Evolutionary conservation across 148 eudicot genomes (phyloP).

Genomic region (Amaranthus cruentus): DNA sequence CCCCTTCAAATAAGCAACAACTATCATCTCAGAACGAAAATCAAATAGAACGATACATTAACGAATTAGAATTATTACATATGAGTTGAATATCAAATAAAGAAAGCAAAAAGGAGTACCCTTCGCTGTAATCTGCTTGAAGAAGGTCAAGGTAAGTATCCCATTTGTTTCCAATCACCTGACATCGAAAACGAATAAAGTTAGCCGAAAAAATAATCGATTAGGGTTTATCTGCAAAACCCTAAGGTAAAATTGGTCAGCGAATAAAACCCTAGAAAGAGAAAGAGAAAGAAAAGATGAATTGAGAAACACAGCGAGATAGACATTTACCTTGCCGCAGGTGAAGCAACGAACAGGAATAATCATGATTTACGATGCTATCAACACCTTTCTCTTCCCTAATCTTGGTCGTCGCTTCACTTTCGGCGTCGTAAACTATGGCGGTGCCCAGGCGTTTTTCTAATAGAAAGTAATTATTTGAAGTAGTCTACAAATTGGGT

Average conservation of each 20-base stretch:
- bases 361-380: conserved; percentile 31
- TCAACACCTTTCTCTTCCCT: too few species aligned
- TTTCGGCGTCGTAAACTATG: too few species aligned
- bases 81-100: neutral
- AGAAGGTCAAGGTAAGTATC: conserved; percentile 90
- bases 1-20: neutral
- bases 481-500: too few species aligned
- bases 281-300: neutral
- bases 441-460: too few species aligned
- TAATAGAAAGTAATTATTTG: too few species aligned
- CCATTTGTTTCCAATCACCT: conserved; percentile 99
- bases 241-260: conserved; percentile 1
- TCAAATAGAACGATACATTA: neutral
- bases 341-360: conserved; percentile 69
- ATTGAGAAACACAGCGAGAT: neutral
- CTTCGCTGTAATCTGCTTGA: conserved; percentile 88
- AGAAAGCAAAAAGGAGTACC: conserved; percentile 31
- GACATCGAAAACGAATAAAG: neutral
- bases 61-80: too few species aligned
- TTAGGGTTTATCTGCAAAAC: conserved; percentile 17
- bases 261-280: neutral
- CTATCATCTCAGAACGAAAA: neutral
- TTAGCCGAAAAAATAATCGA: neutral
- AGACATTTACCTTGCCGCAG: conserved; percentile 43
- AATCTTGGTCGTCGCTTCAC: too few species aligned